Evolutionary conservation across 345 rosid species (phyloP).

Genomic region (Gossypium sturtianum): DNA sequence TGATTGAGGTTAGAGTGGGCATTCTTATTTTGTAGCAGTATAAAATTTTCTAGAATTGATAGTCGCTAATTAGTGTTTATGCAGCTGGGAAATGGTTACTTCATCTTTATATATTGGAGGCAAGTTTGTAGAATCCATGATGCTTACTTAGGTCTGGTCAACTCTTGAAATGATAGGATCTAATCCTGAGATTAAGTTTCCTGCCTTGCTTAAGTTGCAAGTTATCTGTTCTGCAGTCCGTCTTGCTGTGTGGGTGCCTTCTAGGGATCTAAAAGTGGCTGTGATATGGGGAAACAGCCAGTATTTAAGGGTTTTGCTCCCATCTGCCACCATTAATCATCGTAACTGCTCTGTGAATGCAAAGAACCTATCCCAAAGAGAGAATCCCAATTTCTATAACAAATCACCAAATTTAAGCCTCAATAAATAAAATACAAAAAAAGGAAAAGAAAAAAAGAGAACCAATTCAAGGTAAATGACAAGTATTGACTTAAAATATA

Average conservation of each 20-base stretch:
- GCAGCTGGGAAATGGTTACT: background rate
- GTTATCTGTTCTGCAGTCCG: background rate
- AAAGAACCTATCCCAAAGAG: too few relatives aligned
- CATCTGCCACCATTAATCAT: too few relatives aligned
- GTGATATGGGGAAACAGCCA: too few relatives aligned
- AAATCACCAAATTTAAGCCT: too few relatives aligned
- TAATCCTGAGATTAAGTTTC: background rate
- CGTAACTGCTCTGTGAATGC: too few relatives aligned
- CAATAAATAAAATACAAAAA: too few relatives aligned
- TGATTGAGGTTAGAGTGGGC: background rate
- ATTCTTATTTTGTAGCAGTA: background rate
- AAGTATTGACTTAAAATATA: background rate
- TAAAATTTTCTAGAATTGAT: background rate
- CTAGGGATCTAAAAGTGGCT: too few relatives aligned
- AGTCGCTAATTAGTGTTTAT: background rate
- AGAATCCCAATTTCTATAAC: too few relatives aligned
- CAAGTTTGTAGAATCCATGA: background rate
- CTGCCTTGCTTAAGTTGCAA: background rate
- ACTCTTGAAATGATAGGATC: background rate
- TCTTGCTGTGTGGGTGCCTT: background rate
- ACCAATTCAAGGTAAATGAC: background rate
- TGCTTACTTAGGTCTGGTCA: background rate
- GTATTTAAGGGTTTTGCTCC: too few relatives aligned
- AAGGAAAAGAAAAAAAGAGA: too few relatives aligned
- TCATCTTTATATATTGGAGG: background rate